A percentile compares a stretch with the other conserved stretches of the same genome.
Conservation (phyloP, 2,329 filamentous ascomycete species). For the Colletotrichum sp. region DNA sequence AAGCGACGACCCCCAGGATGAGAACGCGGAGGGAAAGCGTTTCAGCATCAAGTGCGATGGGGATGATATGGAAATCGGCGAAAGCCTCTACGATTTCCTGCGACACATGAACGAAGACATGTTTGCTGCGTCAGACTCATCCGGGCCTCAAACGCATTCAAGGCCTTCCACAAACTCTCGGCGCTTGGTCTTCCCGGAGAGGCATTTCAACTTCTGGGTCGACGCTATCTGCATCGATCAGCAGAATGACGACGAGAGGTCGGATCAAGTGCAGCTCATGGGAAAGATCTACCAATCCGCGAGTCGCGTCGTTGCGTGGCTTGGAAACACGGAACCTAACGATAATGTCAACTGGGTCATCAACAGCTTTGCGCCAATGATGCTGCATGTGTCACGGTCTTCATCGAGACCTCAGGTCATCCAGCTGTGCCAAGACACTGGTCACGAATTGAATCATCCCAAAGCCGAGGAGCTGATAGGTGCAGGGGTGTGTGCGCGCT, state of each 20-base stretch:
- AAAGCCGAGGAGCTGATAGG: neutral
- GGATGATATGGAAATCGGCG: neutral
- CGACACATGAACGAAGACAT: neutral
- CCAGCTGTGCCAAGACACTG: neutral
- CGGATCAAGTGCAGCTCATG: constrained; percentile 25
- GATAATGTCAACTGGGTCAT: constrained; percentile 21
- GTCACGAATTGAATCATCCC: neutral
- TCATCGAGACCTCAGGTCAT: neutral
- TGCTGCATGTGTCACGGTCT: neutral
- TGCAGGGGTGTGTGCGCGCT: neutral
- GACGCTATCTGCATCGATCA: constrained; percentile 27
- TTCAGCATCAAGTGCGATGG: neutral
- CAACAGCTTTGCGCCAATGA: neutral
- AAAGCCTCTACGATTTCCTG: constrained; percentile 1
- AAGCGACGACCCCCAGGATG: neutral
- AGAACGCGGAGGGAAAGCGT: neutral
- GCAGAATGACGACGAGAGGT: constrained; percentile 10
- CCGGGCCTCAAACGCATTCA: neutral
- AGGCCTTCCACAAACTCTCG: neutral
- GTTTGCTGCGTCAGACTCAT: neutral
- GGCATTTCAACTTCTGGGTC: constrained; percentile 15
- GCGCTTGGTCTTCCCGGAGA: neutral
- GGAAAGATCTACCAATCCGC: constrained; percentile 22
- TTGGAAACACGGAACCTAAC: neutral
- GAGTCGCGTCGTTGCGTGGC: neutral